phyloP scores from a whole-genome alignment of 2,329 filamentous ascomycete genomes.

The Xylaria sp. region DNA sequence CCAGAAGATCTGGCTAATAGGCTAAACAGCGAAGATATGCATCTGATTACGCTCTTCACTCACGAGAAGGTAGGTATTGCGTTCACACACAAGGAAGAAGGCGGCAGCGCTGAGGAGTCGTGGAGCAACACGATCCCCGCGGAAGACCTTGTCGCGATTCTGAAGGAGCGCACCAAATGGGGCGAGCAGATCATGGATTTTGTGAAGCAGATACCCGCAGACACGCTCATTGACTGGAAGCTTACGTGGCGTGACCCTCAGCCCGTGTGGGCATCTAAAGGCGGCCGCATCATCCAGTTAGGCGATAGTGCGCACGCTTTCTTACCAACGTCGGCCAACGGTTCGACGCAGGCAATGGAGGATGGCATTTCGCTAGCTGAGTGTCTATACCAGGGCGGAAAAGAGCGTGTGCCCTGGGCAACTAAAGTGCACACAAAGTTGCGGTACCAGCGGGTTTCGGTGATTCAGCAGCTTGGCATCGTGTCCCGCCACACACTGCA shows the following conservation, averaged over 20 bases:
- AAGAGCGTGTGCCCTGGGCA: conserved; percentile 23
- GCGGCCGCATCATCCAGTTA: conserved; percentile 48
- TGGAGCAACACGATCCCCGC: conserved; percentile 26
- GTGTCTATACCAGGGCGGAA: conserved; percentile 46
- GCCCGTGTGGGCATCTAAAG: conserved; percentile 47
- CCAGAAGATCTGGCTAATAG: background rate
- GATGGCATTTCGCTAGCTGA: conserved; percentile 50
- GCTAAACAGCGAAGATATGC: conserved; percentile 20
- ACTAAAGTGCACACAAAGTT: conserved; percentile 31
- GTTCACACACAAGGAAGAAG: conserved; percentile 33
- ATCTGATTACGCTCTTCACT: conserved; percentile 28
- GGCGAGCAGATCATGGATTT: conserved; percentile 36
- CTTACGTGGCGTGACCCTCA: conserved; percentile 52
- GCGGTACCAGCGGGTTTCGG: conserved; percentile 39
- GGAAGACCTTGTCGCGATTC: conserved; percentile 22
- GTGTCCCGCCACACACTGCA: conserved; percentile 40
- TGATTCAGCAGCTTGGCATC: conserved; percentile 41
- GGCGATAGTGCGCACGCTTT: conserved; percentile 53
- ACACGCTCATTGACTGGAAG: conserved; percentile 54
- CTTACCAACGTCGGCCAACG: conserved; percentile 51
- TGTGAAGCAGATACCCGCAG: conserved; percentile 29
- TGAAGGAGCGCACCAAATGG: conserved; percentile 27
- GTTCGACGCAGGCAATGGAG: conserved; percentile 52
- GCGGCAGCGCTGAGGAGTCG: conserved; percentile 28
- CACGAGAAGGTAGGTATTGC: conserved; percentile 31